Percentiles rank a stretch among this genome's conserved stretches.
Evolutionary conservation across 495 filamentous ascomycete species (phyloP).

Genomic region (Penicillium arizonense): DNA sequence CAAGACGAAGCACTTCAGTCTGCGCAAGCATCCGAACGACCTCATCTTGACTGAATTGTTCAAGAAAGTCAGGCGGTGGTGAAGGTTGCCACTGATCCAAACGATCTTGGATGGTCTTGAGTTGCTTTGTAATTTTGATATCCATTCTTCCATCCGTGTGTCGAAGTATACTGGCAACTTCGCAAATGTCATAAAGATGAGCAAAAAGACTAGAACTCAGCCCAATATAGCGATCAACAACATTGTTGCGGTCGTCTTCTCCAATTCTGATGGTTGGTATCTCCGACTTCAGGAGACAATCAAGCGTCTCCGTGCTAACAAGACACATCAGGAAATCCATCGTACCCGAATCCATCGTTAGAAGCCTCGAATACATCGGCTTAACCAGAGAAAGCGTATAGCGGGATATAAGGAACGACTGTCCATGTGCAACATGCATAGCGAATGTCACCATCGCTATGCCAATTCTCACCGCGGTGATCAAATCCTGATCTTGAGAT

Average conservation of each 20-base stretch:
- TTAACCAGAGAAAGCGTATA: constrained; percentile 18
- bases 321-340: constrained; percentile 21
- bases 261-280: constrained; percentile 12
- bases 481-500: constrained; percentile 6
- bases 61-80: constrained; percentile 5
- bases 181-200: constrained; percentile 15
- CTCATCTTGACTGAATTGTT: constrained; percentile 11
- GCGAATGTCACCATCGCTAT: constrained; percentile 21
- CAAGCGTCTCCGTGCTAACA: constrained; percentile 17
- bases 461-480: constrained; percentile 11
- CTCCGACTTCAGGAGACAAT: constrained; percentile 15
- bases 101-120: neutral
- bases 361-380: neutral
- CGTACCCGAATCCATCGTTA: neutral
- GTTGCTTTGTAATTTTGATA: neutral
- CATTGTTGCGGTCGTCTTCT: neutral
- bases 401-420: constrained; percentile 14
- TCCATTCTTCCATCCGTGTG: neutral
- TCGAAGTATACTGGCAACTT: neutral
- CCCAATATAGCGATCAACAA: constrained; percentile 21
- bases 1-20: constrained; percentile 12
- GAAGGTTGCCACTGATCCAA: constrained; percentile 11
- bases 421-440: constrained; percentile 21
- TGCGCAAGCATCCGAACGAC: constrained; percentile 11
- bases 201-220: constrained; percentile 13